Conservation (phyloP, 2,329 filamentous ascomycete genomes). For the Fusarium sublunatum region DNA sequence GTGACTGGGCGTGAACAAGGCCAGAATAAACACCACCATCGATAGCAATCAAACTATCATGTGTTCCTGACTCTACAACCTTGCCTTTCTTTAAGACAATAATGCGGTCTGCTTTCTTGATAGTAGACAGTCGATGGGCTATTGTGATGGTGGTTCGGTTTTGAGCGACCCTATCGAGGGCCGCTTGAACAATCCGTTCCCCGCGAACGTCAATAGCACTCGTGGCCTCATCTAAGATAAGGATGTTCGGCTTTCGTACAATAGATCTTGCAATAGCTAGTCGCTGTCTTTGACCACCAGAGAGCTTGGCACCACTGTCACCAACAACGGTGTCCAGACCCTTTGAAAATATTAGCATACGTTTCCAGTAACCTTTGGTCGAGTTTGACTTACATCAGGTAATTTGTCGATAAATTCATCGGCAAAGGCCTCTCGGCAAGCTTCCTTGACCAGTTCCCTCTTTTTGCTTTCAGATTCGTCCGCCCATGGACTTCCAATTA, state of each 20-base stretch:
- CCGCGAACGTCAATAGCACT: slow-evolving; percentile 69
- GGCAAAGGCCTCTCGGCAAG: slow-evolving; percentile 75
- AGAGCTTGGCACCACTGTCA: slow-evolving; percentile 80
- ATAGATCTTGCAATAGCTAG: slow-evolving; percentile 82
- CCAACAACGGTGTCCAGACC: slow-evolving; percentile 81
- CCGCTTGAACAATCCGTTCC: slow-evolving; percentile 71
- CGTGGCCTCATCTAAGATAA: slow-evolving; percentile 83
- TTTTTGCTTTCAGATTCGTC: slow-evolving; percentile 66
- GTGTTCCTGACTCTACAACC: slow-evolving; percentile 79
- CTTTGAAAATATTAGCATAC: slow-evolving; percentile 50
- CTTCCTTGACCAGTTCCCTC: slow-evolving; percentile 68
- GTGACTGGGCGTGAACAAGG: slow-evolving; percentile 72
- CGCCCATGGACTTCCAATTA: slow-evolving; percentile 65
- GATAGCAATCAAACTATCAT: slow-evolving; percentile 73
- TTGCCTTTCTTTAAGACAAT: slow-evolving; percentile 78
- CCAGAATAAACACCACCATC: slow-evolving; percentile 73
- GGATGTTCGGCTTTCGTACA: slow-evolving; percentile 74
- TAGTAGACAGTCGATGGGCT: slow-evolving; percentile 79
- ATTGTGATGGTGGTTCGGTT: slow-evolving; percentile 78
- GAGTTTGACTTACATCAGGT: slow-evolving; percentile 58
- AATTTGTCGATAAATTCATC: slow-evolving; percentile 75
- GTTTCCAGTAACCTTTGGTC: background rate
- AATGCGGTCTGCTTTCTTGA: slow-evolving; percentile 82
- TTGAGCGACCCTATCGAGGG: slow-evolving; percentile 69
- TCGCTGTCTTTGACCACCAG: slow-evolving; percentile 87